Percentiles rank a stretch among this genome's conserved stretches.
Conservation (phyloP, 495 filamentous ascomycete genomes). For the Neurospora sp. region DNA sequence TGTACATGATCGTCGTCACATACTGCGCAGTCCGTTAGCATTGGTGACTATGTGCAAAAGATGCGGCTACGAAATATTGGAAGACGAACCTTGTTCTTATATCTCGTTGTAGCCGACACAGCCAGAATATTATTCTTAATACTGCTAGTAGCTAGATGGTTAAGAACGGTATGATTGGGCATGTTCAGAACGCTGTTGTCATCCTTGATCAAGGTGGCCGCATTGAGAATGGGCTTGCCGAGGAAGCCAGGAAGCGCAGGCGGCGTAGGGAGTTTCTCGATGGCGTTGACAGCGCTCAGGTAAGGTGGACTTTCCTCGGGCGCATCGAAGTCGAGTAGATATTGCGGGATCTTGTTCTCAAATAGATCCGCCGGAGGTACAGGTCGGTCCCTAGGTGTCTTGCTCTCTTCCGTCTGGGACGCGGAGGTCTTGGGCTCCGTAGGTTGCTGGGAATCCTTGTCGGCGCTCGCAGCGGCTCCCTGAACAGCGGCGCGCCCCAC, state of each 20-base stretch:
- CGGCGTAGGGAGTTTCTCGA: slow-evolving; percentile 67
- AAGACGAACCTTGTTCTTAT: slow-evolving; percentile 74
- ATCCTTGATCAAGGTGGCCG: slow-evolving; percentile 83
- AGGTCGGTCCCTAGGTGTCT: slow-evolving; percentile 29
- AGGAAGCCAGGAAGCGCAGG: slow-evolving; percentile 85
- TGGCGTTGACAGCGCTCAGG: slow-evolving; percentile 54
- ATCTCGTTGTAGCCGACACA: slow-evolving; percentile 93
- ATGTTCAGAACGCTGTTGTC: slow-evolving; percentile 93
- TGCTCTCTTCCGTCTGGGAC: slow-evolving; percentile 25
- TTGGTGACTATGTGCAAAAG: not conserved
- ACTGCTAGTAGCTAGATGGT: slow-evolving; percentile 95
- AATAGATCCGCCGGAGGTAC: slow-evolving; percentile 40
- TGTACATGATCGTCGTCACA: slow-evolving; percentile 95
- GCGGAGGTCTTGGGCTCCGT: not conserved
- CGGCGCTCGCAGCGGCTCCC: slow-evolving; percentile 1
- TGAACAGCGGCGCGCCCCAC: slow-evolving; percentile 9
- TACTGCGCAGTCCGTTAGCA: slow-evolving; percentile 49
- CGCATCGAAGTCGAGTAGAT: slow-evolving; percentile 75
- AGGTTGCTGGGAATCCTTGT: slow-evolving; percentile 18
- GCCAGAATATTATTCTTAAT: slow-evolving; percentile 94
- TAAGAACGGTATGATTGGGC: slow-evolving; percentile 94
- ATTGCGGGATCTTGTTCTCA: slow-evolving; percentile 62
- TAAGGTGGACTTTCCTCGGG: slow-evolving; percentile 65
- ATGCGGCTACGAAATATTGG: not conserved
- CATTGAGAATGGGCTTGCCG: slow-evolving; percentile 89